A percentile compares a stretch with the other conserved stretches of the same genome.
Conservation (phyloP, 768 basidiomycete genomes). For the Amanita fuliginea region DNA sequence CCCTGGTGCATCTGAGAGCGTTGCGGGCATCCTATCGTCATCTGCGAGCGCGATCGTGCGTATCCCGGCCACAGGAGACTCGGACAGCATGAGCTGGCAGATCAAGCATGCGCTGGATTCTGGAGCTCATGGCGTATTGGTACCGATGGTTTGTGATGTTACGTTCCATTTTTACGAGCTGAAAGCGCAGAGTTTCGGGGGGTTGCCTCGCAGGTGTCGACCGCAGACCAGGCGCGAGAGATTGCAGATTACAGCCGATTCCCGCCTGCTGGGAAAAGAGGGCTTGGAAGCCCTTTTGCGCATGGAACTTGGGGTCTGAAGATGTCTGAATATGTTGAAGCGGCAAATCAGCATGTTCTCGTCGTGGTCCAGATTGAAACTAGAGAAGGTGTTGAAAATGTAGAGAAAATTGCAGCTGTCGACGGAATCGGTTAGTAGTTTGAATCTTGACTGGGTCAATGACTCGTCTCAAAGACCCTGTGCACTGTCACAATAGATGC, state of each 20-base stretch:
- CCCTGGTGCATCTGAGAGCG: constrained; percentile 44
- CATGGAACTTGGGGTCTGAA: constrained; percentile 47
- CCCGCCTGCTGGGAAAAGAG: constrained; percentile 50
- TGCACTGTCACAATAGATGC: constrained; percentile 26
- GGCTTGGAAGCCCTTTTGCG: constrained; percentile 56
- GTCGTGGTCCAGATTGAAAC: constrained; percentile 65
- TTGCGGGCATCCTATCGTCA: constrained; percentile 41
- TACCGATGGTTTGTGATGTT: constrained; percentile 45
- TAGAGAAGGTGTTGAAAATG: constrained; percentile 44
- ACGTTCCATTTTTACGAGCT: not conserved
- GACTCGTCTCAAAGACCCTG: too few species aligned
- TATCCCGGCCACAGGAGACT: constrained; percentile 52
- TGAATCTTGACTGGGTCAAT: too few species aligned
- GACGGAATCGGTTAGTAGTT: constrained; percentile 44
- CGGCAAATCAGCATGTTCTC: constrained; percentile 43
- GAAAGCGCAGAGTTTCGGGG: not conserved
- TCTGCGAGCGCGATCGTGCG: constrained; percentile 47
- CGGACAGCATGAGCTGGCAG: constrained; percentile 50
- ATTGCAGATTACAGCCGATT: constrained; percentile 49
- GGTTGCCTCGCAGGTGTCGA: constrained; percentile 33
- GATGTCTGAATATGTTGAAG: constrained; percentile 36
- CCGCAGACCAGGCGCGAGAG: constrained; percentile 42
- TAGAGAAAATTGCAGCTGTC: constrained; percentile 46
- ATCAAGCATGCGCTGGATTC: constrained; percentile 64
- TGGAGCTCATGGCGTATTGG: constrained; percentile 52